These are phyloP conservation scores for Elongisporangium anandrum DNA, from an alignment of 352 stramenopile genomes.

Conservation along the genomic window DNA sequence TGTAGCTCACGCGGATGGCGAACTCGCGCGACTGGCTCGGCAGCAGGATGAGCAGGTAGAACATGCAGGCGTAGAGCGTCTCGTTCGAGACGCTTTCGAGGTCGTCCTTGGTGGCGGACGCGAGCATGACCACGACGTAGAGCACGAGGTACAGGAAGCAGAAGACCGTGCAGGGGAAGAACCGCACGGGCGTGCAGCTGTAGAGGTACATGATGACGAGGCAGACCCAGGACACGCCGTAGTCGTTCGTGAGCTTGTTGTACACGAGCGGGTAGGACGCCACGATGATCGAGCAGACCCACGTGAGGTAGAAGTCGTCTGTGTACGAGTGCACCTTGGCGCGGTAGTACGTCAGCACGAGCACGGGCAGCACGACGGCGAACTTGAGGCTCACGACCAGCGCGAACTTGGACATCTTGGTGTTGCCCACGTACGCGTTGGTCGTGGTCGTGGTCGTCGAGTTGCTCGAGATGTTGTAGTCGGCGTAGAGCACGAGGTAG, in stretches of 20 bases:
- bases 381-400: slow-evolving; percentile 63
- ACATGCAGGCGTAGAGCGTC: slow-evolving; percentile 75
- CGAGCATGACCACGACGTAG: slow-evolving; percentile 71
- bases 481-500: slow-evolving; percentile 62
- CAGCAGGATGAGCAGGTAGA: slow-evolving; percentile 78
- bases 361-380: slow-evolving; percentile 50
- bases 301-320: slow-evolving; percentile 66
- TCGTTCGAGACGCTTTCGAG: slow-evolving; percentile 52
- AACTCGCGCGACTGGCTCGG: slow-evolving; percentile 77
- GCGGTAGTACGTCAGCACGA: slow-evolving; percentile 65
- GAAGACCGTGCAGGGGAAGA: slow-evolving; percentile 75
- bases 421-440: slow-evolving; percentile 16
- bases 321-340: slow-evolving; percentile 54
- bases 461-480: slow-evolving; percentile 35
- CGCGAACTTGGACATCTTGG: slow-evolving; percentile 58
- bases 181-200: slow-evolving; percentile 74
- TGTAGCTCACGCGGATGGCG: slow-evolving; percentile 78
- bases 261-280: slow-evolving; percentile 69
- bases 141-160: slow-evolving; percentile 58
- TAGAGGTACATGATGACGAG: slow-evolving; percentile 86
- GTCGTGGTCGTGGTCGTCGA: slow-evolving; percentile 21
- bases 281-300: slow-evolving; percentile 55
- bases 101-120: slow-evolving; percentile 24
- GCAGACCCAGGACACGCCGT: slow-evolving; percentile 77
- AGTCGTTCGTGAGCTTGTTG: slow-evolving; percentile 82